phyloP scores from a whole-genome alignment of 441 rosid genomes.

The Eutrema salsugineum region DNA sequence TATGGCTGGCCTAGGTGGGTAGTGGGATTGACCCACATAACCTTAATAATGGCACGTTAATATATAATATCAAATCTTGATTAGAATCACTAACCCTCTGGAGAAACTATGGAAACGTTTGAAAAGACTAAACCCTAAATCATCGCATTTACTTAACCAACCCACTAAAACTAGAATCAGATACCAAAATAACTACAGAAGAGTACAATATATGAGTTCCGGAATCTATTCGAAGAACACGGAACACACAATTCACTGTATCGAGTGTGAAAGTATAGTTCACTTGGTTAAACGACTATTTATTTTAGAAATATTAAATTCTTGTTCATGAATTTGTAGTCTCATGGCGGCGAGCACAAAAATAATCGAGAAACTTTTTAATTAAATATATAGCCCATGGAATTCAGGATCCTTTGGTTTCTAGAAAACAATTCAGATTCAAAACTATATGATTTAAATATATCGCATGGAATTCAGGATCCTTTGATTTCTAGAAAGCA shows the following conservation, averaged over 20 bases:
- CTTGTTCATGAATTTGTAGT: background rate
- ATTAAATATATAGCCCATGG: background rate
- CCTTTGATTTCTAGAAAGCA: too few relatives aligned
- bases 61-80: background rate
- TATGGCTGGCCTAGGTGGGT: background rate
- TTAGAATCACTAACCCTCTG: constrained; percentile 14
- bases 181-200: background rate
- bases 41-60: constrained; percentile 19
- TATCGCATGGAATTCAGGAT: too few relatives aligned
- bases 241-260: background rate
- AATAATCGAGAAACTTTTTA: background rate
- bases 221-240: background rate
- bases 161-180: background rate
- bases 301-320: background rate
- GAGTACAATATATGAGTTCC: background rate
- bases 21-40: constrained; percentile 22
- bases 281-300: background rate
- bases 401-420: background rate
- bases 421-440: background rate
- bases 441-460: background rate
- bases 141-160: background rate
- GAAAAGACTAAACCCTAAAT: constrained; percentile 11
- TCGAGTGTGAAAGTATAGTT: background rate
- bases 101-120: background rate
- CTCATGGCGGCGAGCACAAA: background rate